Evolutionary conservation across 1,284 basidiomycete species (phyloP).

Genomic region (Neotropicomus parvogracilis): DNA sequence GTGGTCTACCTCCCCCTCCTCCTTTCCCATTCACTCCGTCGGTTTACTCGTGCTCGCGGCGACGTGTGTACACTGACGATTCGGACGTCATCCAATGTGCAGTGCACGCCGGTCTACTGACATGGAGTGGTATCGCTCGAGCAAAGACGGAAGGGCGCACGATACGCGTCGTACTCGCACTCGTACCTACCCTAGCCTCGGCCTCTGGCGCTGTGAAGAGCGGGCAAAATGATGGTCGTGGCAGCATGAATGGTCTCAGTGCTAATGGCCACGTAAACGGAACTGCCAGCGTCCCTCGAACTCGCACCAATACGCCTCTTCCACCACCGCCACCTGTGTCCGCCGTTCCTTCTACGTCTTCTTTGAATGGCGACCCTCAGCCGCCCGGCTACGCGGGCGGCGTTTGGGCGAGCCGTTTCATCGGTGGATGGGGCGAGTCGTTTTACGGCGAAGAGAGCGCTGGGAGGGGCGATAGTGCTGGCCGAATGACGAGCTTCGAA

Average conservation of each 20-base stretch:
- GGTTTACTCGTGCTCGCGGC: conserved; percentile 30
- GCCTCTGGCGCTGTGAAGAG: conserved; percentile 29
- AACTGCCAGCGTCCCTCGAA: conserved; percentile 29
- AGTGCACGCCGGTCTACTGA: conserved; percentile 60
- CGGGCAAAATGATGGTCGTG: conserved; percentile 18
- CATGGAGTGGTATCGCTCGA: conserved; percentile 52
- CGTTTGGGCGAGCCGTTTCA: conserved; percentile 45
- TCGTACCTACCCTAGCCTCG: conserved; percentile 33
- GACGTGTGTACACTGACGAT: conserved; percentile 69
- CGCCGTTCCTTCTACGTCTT: conserved; percentile 25
- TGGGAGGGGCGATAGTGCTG: conserved; percentile 23
- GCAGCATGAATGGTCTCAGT: conserved; percentile 10
- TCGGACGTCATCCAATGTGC: conserved; percentile 73
- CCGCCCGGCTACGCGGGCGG: conserved; percentile 37
- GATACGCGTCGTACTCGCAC: conserved; percentile 48
- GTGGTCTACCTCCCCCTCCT: conserved; percentile 46
- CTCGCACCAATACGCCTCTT: conserved; percentile 31
- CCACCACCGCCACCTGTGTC: conserved; percentile 22
- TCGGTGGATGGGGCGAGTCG: conserved; percentile 47
- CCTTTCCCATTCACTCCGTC: conserved; percentile 29
- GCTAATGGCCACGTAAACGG: conserved; percentile 31
- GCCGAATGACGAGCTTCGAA: conserved; percentile 30
- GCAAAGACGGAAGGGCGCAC: conserved; percentile 54
- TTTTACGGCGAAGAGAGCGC: conserved; percentile 30
- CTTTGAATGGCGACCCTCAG: conserved; percentile 20